A percentile compares a stretch with the other conserved stretches of the same genome.
Evolutionary conservation across 2,329 filamentous ascomycete species (phyloP).

Genomic region (Alternaria gansuensis): DNA sequence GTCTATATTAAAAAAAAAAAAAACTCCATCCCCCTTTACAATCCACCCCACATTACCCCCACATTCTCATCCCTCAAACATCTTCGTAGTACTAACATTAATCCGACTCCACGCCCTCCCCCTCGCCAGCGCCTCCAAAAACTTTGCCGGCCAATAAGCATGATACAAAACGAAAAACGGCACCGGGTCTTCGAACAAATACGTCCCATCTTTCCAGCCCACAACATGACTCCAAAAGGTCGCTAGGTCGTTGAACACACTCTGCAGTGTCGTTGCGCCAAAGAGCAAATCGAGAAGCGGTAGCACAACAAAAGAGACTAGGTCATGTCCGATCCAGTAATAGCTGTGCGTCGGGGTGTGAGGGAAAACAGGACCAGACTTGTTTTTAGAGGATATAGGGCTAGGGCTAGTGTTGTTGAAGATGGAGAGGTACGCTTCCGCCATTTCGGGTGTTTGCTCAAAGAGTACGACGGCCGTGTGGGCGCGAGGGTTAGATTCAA

Average conservation of each 20-base stretch:
- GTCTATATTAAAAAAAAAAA: neutral
- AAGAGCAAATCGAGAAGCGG: constrained; percentile 44
- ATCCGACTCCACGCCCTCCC: constrained; percentile 68
- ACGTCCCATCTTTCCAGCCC: constrained; percentile 62
- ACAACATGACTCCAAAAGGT: constrained; percentile 56
- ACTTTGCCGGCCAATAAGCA: constrained; percentile 63
- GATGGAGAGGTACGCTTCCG: constrained; percentile 41
- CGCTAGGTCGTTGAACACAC: constrained; percentile 35
- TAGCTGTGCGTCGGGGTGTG: constrained; percentile 47
- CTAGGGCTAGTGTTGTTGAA: constrained; percentile 33
- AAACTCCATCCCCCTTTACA: neutral
- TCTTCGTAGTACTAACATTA: constrained; percentile 73
- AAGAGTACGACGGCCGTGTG: constrained; percentile 74
- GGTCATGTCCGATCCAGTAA: constrained; percentile 75
- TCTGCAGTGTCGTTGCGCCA: constrained; percentile 27
- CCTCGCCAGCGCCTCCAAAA: constrained; percentile 57
- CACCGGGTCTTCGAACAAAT: constrained; percentile 59
- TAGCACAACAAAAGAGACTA: constrained; percentile 61
- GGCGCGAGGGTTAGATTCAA: constrained; percentile 75
- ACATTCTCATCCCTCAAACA: constrained; percentile 55
- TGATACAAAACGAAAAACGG: constrained; percentile 64
- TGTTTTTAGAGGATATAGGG: constrained; percentile 12
- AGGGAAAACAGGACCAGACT: constrained; percentile 28
- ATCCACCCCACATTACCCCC: neutral
- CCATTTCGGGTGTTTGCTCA: constrained; percentile 42